These are phyloP conservation scores for Quillaja saponaria DNA, from an alignment of 306 rosid genomes.

Conservation along the genomic window DNA sequence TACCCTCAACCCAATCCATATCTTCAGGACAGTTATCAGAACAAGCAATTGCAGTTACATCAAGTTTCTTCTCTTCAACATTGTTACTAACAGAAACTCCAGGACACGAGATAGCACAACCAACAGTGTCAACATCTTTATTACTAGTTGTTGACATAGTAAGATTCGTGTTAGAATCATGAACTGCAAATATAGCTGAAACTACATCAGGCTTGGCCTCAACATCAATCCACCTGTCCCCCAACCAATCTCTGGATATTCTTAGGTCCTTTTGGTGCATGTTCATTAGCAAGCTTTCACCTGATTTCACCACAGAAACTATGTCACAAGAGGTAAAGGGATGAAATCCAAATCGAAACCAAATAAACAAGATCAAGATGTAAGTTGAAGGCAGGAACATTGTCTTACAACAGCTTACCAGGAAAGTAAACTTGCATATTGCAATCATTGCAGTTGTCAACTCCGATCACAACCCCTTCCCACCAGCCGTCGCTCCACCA, in stretches of 20 bases:
- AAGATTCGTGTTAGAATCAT: conserved; percentile 41
- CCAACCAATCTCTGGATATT: conserved; percentile 86
- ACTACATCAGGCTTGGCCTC: conserved; percentile 66
- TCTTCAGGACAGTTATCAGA: conserved; percentile 44
- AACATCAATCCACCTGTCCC: conserved; percentile 68
- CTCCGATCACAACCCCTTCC: conserved; percentile 83
- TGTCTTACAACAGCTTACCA: conserved; percentile 47
- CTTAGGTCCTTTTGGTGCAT: conserved; percentile 67
- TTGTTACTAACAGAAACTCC: conserved; percentile 43
- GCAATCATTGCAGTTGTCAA: conserved; percentile 44
- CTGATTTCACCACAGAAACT: conserved; percentile 42
- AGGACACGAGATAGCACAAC: conserved; percentile 41
- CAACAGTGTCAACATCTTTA: conserved; percentile 42
- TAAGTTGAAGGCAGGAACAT: neutral
- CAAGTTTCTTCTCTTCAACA: conserved; percentile 43
- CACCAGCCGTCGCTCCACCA: conserved; percentile 99
- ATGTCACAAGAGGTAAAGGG: conserved; percentile 12
- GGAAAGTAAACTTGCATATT: conserved; percentile 67
- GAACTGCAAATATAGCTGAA: conserved; percentile 43
- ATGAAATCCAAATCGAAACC: neutral
- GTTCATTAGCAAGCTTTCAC: conserved; percentile 69
- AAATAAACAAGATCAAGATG: neutral
- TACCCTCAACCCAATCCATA: conserved; percentile 26
- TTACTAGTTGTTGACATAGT: conserved; percentile 41
- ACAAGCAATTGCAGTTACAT: conserved; percentile 28